Evolutionary conservation across 2,329 filamentous ascomycete genomes (phyloP), one percentile per base, ranked within the genome.

Genomic region (Nigrograna mackinnonii): DNA sequence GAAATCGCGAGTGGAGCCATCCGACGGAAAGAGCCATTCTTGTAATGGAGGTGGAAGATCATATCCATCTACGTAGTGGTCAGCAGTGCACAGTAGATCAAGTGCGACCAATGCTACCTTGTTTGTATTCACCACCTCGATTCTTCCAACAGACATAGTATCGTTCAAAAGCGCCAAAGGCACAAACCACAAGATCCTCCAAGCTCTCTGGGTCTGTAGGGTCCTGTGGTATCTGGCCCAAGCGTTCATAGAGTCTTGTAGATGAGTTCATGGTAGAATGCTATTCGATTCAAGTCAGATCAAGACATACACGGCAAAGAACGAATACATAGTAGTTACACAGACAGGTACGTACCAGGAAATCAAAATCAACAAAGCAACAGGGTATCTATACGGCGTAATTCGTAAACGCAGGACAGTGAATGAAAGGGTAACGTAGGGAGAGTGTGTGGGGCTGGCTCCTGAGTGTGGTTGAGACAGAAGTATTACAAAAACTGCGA

Each of bases 131-230:
- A 6, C 68, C 67, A 14, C 51, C 49, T 28, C 50, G 54, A 14
- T 60, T 69, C 43, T 61, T 68, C 68, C 66, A 71, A 39, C 67
- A 70, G 6, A 71, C 54, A 35, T 69, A 71, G 40, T 70, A 70
- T 34, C 66, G 52, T 32, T 69, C 68, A 26, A 71, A 71, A 0
- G 67, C 67, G 0, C 67, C 68, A 37, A 70, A 67, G 1, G 67
- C 68, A 41, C 66, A 68, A 4, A 69, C 62, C 3, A 71, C 42
- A 6, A 70, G 49, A 38, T 69, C 67, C 16, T 67, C 51, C 37
- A 71, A 33, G 54, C 73, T 59, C 19, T 67, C 62, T 2, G 62
- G 57, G 32, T 65, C 55, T 6, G 45, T 39, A 2, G 61, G 54
- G 19, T 67, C 54, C 18, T 60, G 50, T 4, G 63, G 57, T 39